Base-by-base conservation (phyloP, 225 moss, liverwort and hornwort genomes). In the Sphagnum tenellum region DNA sequence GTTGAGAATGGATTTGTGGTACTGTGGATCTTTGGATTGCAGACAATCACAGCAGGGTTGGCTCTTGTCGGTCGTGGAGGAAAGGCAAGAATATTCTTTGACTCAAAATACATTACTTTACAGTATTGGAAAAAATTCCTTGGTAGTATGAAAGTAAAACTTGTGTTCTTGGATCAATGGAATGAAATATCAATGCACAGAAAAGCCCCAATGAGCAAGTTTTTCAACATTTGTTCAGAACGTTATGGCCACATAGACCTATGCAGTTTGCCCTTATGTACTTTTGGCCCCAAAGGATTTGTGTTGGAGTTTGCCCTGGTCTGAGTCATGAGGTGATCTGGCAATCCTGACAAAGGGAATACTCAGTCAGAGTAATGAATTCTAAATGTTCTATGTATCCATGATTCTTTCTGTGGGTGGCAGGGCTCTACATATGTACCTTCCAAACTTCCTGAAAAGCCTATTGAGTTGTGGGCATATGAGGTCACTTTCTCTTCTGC, bases 381-480 rank as follows among this genome's bases (percentile, higher is more conserved):
- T 29, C 29, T 29, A 29, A 29, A 29, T 29, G 29, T 29, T 29
- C 29, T 29, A 29, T 29, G 29, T 29, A 29, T 29, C 29, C 29
- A 0, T 29, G 29, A 7, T 53, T 53, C 53, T 53, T 58, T 44
- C 55, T 59, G 45, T n/a, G 9, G 49, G 50, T 75, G 60, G 55
- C 75, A 98, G 98, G 98, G 98, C 61, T 84, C 89, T 70, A 75
- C 71, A 50, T 98, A 98, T 67, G 83, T 82, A 50, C 82, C 90
- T 13, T 62, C 98, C 47, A 81, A 66, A 61, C 77, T 79, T 57
- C 93, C 98, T 59, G 93, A 85, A 66, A 82, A 82, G 71, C 90
- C 93, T 11, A 81, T 98, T 2, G 79, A 90, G 73, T 49, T 98
- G 64, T 98, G 98, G 98, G 90, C 98, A 11, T 98, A 90, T 13